These are phyloP conservation scores for Thermothelomyces thermophilus DNA, from an alignment of 2,329 filamentous ascomycete species.

Conservation along the genomic window DNA sequence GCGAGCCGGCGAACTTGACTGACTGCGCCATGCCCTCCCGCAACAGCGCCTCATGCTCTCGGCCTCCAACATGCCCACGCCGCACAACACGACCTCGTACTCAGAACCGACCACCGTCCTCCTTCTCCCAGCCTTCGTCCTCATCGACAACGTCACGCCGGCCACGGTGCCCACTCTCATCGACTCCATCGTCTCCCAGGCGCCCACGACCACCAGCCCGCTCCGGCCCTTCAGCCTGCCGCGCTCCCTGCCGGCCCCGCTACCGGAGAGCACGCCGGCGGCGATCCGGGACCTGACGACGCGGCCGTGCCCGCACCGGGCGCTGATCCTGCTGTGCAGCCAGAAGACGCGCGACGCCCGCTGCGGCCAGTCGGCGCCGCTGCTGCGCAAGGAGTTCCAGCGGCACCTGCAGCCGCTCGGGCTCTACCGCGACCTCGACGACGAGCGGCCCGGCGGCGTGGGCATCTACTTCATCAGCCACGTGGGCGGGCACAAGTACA, in stretches of 20 bases:
- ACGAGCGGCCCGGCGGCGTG: conserved; percentile 83
- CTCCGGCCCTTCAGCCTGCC: conserved; percentile 40
- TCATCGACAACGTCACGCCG: conserved; percentile 79
- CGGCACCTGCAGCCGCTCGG: conserved; percentile 79
- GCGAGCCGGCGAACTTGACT: neutral
- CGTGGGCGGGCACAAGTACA: conserved; percentile 94
- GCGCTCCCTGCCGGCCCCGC: conserved; percentile 26
- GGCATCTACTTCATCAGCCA: conserved; percentile 96
- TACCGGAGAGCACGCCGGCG: conserved; percentile 27
- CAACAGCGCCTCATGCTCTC: conserved; percentile 77
- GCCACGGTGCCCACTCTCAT: conserved; percentile 66
- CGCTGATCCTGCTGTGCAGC: conserved; percentile 86
- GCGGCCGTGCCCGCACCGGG: conserved; percentile 71
- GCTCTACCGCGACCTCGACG: conserved; percentile 78
- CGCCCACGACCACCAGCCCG: conserved; percentile 67
- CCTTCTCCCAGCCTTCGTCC: conserved; percentile 75
- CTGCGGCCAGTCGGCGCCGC: conserved; percentile 86
- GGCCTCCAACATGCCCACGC: conserved; percentile 83
- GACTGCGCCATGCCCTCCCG: too few relatives aligned
- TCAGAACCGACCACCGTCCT: conserved; percentile 69
- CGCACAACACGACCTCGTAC: conserved; percentile 57
- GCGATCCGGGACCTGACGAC: conserved; percentile 34
- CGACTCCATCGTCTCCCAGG: conserved; percentile 58
- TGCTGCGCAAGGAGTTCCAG: conserved; percentile 84
- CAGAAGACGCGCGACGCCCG: conserved; percentile 91